Percentiles rank a stretch among this genome's conserved stretches.
Evolutionary conservation across 1,284 basidiomycete genomes (phyloP).

Genomic region (Leccinum pachyderme): DNA sequence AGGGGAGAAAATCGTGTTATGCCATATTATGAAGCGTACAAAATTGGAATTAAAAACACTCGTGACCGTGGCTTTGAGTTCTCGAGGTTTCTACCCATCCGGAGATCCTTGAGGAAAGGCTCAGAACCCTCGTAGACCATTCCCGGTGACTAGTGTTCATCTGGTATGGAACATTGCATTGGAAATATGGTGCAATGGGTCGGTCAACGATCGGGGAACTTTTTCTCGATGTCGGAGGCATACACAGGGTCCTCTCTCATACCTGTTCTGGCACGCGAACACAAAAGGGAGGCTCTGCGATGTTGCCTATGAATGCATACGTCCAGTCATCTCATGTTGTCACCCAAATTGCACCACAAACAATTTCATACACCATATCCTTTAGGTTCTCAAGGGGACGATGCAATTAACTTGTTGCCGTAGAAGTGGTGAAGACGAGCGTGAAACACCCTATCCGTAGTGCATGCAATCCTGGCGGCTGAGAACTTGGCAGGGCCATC

Average conservation of each 20-base stretch:
- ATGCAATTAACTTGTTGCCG: neutral
- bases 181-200: neutral
- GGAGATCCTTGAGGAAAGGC: neutral
- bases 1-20: neutral
- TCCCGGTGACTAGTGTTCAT: neutral
- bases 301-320: neutral
- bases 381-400: neutral
- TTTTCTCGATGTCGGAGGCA: neutral
- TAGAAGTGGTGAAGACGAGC: neutral
- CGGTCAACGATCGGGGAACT: neutral
- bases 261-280: neutral
- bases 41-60: neutral
- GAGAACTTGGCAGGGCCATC: neutral
- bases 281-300: neutral
- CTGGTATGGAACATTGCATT: neutral
- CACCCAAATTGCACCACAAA: neutral
- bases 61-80: neutral
- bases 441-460: neutral
- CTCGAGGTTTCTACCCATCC: neutral
- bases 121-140: neutral
- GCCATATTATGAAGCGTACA: neutral
- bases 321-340: neutral
- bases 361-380: neutral
- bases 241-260: neutral
- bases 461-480: neutral